A percentile compares a stretch with the other conserved stretches of the same genome.
These are phyloP conservation scores for Takakia lepidozioides DNA, from an alignment of 225 moss, liverwort and hornwort genomes.

Conservation along the genomic window DNA sequence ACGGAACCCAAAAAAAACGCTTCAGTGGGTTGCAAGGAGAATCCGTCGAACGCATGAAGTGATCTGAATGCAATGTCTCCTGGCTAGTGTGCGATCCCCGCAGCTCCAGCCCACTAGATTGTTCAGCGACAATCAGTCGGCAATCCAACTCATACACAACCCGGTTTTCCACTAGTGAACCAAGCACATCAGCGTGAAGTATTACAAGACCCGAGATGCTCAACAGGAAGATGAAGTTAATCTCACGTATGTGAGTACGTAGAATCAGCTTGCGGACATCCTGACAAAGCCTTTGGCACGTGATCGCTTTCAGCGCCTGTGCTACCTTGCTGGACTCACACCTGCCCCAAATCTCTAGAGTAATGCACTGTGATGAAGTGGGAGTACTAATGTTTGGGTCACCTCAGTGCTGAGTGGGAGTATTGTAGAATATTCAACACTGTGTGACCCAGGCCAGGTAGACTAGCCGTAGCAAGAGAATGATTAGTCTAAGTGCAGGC, in stretches of 20 bases:
- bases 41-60: neutral
- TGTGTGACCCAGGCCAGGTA: too few species aligned
- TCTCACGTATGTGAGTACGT: neutral
- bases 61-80: neutral
- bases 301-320: too few species aligned
- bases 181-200: conserved; percentile 2
- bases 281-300: conserved; percentile 5
- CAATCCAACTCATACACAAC: conserved; percentile 2
- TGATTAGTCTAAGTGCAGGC: too few species aligned
- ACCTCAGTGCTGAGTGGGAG: too few species aligned
- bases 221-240: neutral
- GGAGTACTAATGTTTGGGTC: too few species aligned
- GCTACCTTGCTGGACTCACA: too few species aligned
- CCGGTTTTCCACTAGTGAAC: neutral
- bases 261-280: neutral
- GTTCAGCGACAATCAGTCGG: neutral
- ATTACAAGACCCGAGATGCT: neutral
- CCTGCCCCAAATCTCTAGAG: too few species aligned
- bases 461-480: too few species aligned
- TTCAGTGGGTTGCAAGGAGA: too few species aligned
- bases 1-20: too few species aligned
- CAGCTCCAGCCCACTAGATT: neutral
- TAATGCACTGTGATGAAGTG: too few species aligned
- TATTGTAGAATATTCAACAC: too few species aligned
- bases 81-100: neutral